Evolutionary conservation across 169 alveolate genomes (phyloP), one percentile per base, ranked within the genome.

Genomic region (Cryptosporidium muris): DNA sequence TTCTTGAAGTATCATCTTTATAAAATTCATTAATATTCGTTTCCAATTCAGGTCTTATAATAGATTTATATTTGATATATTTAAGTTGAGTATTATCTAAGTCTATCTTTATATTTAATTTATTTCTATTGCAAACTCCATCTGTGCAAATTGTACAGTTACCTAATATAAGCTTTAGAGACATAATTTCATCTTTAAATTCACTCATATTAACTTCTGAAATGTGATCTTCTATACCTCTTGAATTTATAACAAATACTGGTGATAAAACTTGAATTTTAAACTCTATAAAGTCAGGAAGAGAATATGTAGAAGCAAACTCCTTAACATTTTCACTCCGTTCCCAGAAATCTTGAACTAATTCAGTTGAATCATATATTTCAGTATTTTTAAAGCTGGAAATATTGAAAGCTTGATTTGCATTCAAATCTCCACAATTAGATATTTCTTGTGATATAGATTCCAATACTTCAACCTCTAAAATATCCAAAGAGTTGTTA

Each of bases 261-360:
- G 85, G 85, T 4, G 85, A 74, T 38, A 54, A 74, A 45, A 74
- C 60, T n/a, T 74, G 64, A n/a, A 74, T 74, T 58, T 74, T 68
- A 58, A 74, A 74, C 9, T 74, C 62, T n/a, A 74, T 56, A 74
- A 54, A 74, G 36, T 74, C 85, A 2, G 85, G 85, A 56, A 74
- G 34, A 2, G 85, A 74, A 43, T 74, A 58, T 34, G 42, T 74
- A 40, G 66, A 37, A 4, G 85, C 54, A 16, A 74, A 74, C 11
- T 74, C 54, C 38, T 64, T 74, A 36, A 74, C 85, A 45, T 49
- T 74, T 14, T 74, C 48, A 25, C 85, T 49, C 62, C 49, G 54
- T 43, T 74, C 85, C 12, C 54, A 11, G 7, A 74, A 64, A 36
- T 74, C 49, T 58, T 74, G 74, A 42, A 74, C 85, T 43, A 74